These are phyloP conservation scores for Striga asiatica DNA, from an alignment of 257 asterid species.

Conservation along the genomic window DNA sequence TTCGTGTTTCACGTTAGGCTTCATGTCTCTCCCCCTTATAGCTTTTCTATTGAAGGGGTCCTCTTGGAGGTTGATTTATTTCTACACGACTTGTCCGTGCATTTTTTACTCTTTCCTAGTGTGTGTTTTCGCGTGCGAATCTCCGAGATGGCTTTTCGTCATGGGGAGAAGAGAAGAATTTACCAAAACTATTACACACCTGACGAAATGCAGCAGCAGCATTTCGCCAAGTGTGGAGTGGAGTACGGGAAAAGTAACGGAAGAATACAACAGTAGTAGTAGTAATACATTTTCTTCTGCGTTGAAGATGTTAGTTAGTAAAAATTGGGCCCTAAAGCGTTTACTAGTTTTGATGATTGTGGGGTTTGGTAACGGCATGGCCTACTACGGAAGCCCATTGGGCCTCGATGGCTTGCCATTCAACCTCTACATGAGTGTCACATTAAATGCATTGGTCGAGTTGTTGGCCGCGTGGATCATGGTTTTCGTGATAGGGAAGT, in stretches of 20 bases:
- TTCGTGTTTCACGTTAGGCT: slow-evolving; percentile 57
- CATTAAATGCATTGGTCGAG: slow-evolving; percentile 45
- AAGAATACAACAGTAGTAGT: slow-evolving; percentile 19
- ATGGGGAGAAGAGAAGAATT: slow-evolving; percentile 44
- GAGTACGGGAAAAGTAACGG: background rate
- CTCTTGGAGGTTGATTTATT: slow-evolving; percentile 53
- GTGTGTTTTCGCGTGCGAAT: slow-evolving; percentile 29
- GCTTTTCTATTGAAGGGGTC: slow-evolving; percentile 25
- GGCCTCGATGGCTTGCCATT: slow-evolving; percentile 37
- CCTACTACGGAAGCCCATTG: slow-evolving; percentile 70
- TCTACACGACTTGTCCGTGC: slow-evolving; percentile 41
- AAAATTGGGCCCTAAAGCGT: slow-evolving; percentile 37
- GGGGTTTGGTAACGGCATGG: slow-evolving; percentile 47
- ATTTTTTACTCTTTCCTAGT: slow-evolving; percentile 24
- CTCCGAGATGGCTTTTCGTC: slow-evolving; percentile 71
- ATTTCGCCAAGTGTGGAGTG: slow-evolving; percentile 32
- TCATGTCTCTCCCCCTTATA: slow-evolving; percentile 39
- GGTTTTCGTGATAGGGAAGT: slow-evolving; percentile 25
- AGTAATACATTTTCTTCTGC: slow-evolving; percentile 48
- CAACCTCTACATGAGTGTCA: slow-evolving; percentile 34
- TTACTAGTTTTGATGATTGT: slow-evolving; percentile 33
- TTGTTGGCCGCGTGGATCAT: slow-evolving; percentile 43
- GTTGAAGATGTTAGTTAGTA: slow-evolving; percentile 25
- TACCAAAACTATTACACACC: slow-evolving; percentile 26
- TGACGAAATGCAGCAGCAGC: slow-evolving; percentile 22